Base-by-base conservation (phyloP, 495 filamentous ascomycete genomes). In the Talaromyces adpressus region DNA sequence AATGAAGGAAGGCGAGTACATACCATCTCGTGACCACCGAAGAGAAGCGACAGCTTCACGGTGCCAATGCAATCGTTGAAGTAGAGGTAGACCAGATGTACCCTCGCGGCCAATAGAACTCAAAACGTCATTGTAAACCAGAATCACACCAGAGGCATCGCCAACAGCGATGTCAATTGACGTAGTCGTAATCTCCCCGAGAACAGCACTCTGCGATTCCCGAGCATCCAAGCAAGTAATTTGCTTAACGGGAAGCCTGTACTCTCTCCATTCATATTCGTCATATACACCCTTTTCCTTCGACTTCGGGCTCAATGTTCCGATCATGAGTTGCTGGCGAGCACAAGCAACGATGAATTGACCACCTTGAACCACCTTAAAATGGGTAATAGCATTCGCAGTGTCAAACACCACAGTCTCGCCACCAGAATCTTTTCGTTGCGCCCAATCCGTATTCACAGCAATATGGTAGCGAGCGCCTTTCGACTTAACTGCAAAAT, bases 21-120 rank as follows among this genome's bases (percentile, higher is more conserved):
- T 84, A 94, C 94, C 95, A 81, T 98, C 93, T 68, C 76, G 79
- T 23, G 93, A 95, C 88, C 90, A 97, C 71, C 92, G 93, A 47
- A 96, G 80, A 8, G 89, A 82, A 67, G 84, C 84, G 3, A 96
- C 93, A 27, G 86, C 82, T 62, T 87, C 85, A 68, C 95, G 84
- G 73, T 99, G 94, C 94, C 94, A 99, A 70, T 98, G 95, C 27
- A 93, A 76, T 27, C 75, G 73, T n/a, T 77, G 73, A 23, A 74
- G 73, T n/a, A 74, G 75, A 25, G 67, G 61, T 59, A 62, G 65
- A 62, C 66, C 76, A 67, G 60, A 52, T 34, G 60, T 20, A 11
- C 47, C 29, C 18, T 52, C 60, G 45, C 69, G 76, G 52, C 49
- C 73, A 5, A 94, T 69, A 56, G 84, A 83, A 20, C 79, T 75